Evolutionary conservation across 352 stramenopile species (phyloP).

Genomic region (Phytopythium boreale): DNA sequence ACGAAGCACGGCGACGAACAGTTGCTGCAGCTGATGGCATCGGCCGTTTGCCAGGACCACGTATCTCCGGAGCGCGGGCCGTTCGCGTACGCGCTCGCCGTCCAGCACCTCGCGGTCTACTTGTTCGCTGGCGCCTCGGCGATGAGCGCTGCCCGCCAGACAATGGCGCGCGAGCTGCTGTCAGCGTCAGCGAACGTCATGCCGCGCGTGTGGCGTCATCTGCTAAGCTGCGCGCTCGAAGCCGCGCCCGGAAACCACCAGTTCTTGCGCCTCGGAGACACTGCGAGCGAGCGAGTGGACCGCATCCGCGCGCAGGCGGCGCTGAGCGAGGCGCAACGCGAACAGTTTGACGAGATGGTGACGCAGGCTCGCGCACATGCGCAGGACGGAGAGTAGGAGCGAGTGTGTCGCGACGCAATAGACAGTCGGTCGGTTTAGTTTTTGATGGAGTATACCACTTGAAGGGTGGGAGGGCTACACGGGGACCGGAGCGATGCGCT

Average conservation of each 20-base stretch:
- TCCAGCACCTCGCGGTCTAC: slow-evolving; percentile 59
- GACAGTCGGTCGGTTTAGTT: neutral
- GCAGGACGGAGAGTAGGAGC: neutral
- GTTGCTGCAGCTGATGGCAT: slow-evolving; percentile 44
- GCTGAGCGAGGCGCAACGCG: slow-evolving; percentile 23
- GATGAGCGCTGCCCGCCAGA: slow-evolving; percentile 47
- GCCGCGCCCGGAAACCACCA: neutral
- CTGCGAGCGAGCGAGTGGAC: slow-evolving; percentile 8
- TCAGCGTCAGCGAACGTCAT: slow-evolving; percentile 17
- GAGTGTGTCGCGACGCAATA: neutral
- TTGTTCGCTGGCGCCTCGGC: slow-evolving; percentile 30
- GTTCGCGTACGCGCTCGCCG: slow-evolving; percentile 58
- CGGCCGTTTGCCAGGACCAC: slow-evolving; percentile 33
- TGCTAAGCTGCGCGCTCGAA: slow-evolving; percentile 43
- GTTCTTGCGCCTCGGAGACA: slow-evolving; percentile 18
- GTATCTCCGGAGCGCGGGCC: slow-evolving; percentile 28
- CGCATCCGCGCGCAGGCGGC: slow-evolving; percentile 19
- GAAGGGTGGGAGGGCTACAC: slow-evolving; percentile 2
- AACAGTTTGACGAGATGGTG: slow-evolving; percentile 17
- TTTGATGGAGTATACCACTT: neutral
- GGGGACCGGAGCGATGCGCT: slow-evolving; percentile 30
- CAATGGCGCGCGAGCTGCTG: slow-evolving; percentile 41
- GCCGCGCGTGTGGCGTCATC: slow-evolving; percentile 38
- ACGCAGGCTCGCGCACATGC: neutral
- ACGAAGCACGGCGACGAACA: slow-evolving; percentile 32